Percentiles rank a stretch among this genome's conserved stretches.
Evolutionary conservation across 2,329 filamentous ascomycete genomes (phyloP).

Genomic region (Scorias spongiosa): DNA sequence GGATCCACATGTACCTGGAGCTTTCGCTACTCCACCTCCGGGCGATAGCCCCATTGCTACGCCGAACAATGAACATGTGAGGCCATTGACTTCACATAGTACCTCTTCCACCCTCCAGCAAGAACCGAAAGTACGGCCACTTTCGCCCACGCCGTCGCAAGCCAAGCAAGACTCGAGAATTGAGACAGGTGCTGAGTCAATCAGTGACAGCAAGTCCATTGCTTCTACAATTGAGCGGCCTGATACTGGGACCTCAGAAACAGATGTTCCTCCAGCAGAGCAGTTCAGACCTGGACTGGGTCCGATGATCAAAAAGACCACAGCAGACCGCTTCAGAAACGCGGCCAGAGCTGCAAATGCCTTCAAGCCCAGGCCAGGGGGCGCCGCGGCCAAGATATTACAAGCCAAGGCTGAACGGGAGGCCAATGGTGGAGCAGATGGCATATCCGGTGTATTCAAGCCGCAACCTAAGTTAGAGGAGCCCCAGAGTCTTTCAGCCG

Average conservation of each 20-base stretch:
- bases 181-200: neutral
- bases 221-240: neutral
- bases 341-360: slow-evolving; percentile 56
- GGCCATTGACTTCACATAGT: neutral
- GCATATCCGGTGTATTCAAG: slow-evolving; percentile 67
- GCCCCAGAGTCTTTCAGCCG: neutral
- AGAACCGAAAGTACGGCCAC: neutral
- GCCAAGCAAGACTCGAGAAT: neutral
- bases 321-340: slow-evolving; percentile 60
- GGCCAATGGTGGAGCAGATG: slow-evolving; percentile 56
- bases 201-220: neutral
- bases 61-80: neutral
- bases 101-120: neutral
- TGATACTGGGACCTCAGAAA: neutral
- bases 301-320: slow-evolving; percentile 78
- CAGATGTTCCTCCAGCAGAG: slow-evolving; percentile 26
- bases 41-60: neutral
- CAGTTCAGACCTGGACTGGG: slow-evolving; percentile 60
- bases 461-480: slow-evolving; percentile 46
- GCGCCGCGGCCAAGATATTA: slow-evolving; percentile 62
- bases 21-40: neutral
- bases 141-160: neutral
- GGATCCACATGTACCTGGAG: neutral
- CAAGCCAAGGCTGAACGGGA: slow-evolving; percentile 39
- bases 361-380: slow-evolving; percentile 80